Percentiles rank a stretch among this genome's conserved stretches.
These are phyloP conservation scores for Botryotinia convoluta DNA, from an alignment of 2,329 filamentous ascomycete species.

Conservation along the genomic window DNA sequence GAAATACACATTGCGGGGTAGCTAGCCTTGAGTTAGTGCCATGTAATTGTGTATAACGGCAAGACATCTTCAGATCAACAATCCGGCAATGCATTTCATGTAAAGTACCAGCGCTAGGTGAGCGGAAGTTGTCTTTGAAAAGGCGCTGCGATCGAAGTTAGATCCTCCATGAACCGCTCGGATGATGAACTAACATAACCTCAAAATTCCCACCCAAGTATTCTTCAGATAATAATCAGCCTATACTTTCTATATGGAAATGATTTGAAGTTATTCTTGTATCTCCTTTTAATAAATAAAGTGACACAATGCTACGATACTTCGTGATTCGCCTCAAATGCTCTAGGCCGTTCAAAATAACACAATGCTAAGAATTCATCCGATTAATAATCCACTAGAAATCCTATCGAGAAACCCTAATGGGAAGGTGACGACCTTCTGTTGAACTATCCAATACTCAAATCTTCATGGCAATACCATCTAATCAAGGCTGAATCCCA, in stretches of 20 bases:
- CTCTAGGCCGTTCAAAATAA: neutral
- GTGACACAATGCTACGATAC: neutral
- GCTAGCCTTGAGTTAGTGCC: neutral
- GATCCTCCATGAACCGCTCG: neutral
- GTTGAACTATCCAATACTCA: neutral
- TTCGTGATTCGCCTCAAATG: neutral
- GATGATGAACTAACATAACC: neutral
- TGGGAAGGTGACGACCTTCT: neutral
- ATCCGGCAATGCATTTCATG: neutral
- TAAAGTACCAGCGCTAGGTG: neutral
- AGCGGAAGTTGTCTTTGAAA: neutral
- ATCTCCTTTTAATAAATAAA: neutral
- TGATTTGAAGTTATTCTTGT: neutral
- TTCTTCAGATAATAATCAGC: neutral
- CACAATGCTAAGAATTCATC: neutral
- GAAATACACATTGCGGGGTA: neutral
- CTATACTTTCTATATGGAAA: neutral
- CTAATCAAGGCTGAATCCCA: neutral
- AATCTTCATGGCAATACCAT: neutral
- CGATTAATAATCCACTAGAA: neutral
- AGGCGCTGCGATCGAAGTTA: neutral
- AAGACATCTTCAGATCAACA: neutral
- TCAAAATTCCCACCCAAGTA: neutral
- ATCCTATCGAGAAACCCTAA: neutral
- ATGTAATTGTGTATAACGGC: neutral